Evolutionary conservation across 331 rosid species (phyloP).

Genomic region (Prunus yedoensis): DNA sequence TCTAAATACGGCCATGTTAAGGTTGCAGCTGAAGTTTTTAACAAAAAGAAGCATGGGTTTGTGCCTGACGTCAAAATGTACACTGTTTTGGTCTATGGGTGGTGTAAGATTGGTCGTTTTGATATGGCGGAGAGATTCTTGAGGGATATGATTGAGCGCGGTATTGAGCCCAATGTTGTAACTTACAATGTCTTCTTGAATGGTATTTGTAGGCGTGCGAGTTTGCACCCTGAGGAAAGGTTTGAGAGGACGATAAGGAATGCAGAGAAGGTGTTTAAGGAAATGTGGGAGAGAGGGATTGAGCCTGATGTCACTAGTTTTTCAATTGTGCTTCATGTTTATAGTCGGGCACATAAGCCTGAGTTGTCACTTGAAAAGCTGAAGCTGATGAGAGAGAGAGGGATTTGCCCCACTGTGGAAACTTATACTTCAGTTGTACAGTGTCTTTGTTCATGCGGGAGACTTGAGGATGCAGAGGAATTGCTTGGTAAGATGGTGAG

Average conservation of each 20-base stretch:
- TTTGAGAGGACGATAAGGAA: constrained; percentile 64
- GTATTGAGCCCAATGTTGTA: constrained; percentile 74
- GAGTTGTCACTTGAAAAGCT: constrained; percentile 65
- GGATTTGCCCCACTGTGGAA: constrained; percentile 66
- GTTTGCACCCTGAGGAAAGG: constrained; percentile 74
- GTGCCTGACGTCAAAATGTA: constrained; percentile 49
- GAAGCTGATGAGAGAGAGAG: constrained; percentile 60
- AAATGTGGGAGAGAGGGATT: constrained; percentile 70
- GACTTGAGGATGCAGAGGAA: constrained; percentile 71
- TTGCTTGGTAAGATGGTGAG: constrained; percentile 65
- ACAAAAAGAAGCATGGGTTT: constrained; percentile 45
- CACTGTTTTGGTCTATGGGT: constrained; percentile 70
- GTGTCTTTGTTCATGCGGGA: constrained; percentile 77
- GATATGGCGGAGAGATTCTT: constrained; percentile 55
- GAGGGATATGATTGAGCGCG: constrained; percentile 54
- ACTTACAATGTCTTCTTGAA: constrained; percentile 73
- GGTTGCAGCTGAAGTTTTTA: constrained; percentile 61
- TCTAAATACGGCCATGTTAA: constrained; percentile 72
- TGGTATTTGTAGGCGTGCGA: constrained; percentile 76
- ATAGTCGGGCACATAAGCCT: constrained; percentile 82
- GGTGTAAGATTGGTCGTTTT: constrained; percentile 73
- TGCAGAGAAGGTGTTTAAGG: constrained; percentile 70
- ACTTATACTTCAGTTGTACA: constrained; percentile 76
- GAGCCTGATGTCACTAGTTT: constrained; percentile 92
- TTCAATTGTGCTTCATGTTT: constrained; percentile 78